Conservation (phyloP, 179 eudicot genomes). For the Sideroxylon spinosum region DNA sequence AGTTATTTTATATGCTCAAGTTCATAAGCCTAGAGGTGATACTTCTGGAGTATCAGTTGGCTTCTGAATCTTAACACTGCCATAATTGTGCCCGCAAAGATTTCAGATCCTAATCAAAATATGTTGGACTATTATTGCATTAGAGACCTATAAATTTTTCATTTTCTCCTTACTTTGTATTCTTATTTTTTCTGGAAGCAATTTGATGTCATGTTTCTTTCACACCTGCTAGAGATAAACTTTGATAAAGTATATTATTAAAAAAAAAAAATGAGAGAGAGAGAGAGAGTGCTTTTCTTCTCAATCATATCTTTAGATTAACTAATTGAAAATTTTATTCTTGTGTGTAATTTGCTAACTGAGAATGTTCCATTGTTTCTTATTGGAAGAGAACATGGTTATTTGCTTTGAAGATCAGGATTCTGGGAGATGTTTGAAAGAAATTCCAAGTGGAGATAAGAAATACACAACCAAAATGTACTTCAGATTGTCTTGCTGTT, state of each 20-base stretch:
- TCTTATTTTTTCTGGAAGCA: neutral
- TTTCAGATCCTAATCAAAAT: neutral
- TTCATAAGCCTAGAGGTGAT: neutral
- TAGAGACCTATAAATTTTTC: neutral
- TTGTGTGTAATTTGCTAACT: constrained; percentile 20
- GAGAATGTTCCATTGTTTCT: constrained; percentile 14
- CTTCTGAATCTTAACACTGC: neutral
- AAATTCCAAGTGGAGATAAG: constrained; percentile 46
- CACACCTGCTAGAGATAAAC: neutral
- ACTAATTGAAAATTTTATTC: neutral
- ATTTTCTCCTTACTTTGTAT: neutral
- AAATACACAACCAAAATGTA: constrained; percentile 65
- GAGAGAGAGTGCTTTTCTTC: neutral
- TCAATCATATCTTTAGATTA: neutral
- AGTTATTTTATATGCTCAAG: neutral
- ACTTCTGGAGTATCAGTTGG: neutral
- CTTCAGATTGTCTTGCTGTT: constrained; percentile 18
- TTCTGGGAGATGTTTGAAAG: constrained; percentile 72
- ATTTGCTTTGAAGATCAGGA: constrained; percentile 80
- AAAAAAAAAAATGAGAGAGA: neutral
- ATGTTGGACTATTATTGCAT: neutral
- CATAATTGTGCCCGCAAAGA: neutral
- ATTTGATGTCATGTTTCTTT: neutral
- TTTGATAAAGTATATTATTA: neutral
- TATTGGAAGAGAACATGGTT: constrained; percentile 89